Evolutionary conservation across 768 basidiomycete species (phyloP).

Genomic region (Tulasnella sp.): DNA sequence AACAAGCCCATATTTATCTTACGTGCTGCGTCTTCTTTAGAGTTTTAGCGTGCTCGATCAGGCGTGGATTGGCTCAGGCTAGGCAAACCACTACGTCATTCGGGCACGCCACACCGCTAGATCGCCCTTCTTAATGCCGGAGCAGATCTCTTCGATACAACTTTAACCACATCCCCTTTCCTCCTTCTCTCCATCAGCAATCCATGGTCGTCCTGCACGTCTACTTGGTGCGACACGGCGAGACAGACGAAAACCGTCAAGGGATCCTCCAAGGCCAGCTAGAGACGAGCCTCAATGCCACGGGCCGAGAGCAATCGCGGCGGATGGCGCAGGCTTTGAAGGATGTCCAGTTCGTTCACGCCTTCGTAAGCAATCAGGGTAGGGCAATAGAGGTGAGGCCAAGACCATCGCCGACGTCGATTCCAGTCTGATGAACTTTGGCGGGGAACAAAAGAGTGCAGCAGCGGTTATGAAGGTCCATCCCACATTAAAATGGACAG

Average conservation of each 20-base stretch:
- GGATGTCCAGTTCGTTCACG: conserved; percentile 32
- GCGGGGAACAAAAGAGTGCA: conserved; percentile 24
- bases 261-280: conserved; percentile 31
- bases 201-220: conserved; percentile 13
- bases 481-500: conserved; percentile 2
- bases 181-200: background rate
- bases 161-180: background rate
- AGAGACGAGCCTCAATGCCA: conserved; percentile 30
- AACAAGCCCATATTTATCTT: too few relatives aligned
- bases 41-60: background rate
- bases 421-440: background rate
- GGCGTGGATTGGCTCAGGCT: background rate
- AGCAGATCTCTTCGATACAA: background rate
- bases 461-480: conserved; percentile 25
- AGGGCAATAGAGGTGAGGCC: conserved; percentile 34
- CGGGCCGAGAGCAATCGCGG: conserved; percentile 28
- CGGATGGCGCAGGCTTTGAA: conserved; percentile 23
- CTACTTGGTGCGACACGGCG: conserved; percentile 26
- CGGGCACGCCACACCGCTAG: too few relatives aligned
- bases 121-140: too few relatives aligned
- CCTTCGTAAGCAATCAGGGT: conserved; percentile 33
- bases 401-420: background rate
- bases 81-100: background rate
- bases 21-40: too few relatives aligned
- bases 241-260: conserved; percentile 25